These are phyloP conservation scores for Aspergillus sp. DNA, from an alignment of 2,329 filamentous ascomycete species.

Conservation along the genomic window DNA sequence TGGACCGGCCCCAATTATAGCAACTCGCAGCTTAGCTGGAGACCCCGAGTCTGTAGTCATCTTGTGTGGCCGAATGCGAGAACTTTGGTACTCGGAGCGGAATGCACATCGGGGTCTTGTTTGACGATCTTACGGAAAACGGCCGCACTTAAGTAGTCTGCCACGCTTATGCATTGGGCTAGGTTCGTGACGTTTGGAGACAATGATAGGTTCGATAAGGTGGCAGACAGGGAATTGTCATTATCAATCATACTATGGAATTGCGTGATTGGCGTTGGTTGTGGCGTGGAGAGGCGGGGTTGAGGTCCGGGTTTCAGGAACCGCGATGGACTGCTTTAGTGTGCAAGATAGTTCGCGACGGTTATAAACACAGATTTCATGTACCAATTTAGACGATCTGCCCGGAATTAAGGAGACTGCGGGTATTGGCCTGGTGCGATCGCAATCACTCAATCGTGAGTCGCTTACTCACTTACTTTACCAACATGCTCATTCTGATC, in stretches of 20 bases:
- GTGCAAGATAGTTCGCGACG: no score
- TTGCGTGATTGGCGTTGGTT: neutral
- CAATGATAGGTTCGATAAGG: neutral
- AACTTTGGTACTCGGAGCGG: neutral
- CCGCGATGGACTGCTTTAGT: no score
- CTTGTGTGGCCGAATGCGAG: neutral
- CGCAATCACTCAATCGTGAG: no score
- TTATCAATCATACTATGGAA: neutral
- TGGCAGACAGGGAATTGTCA: neutral
- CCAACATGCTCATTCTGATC: no score
- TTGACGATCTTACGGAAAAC: neutral
- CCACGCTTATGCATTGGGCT: neutral
- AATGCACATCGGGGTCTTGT: no score
- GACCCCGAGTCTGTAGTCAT: neutral
- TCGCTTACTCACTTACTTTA: accelerated
- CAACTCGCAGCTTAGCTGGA: conserved; percentile 10
- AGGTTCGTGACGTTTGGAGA: neutral
- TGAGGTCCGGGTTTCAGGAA: no score
- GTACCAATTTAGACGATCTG: no score
- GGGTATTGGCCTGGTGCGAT: no score
- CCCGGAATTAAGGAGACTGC: no score
- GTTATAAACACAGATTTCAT: no score
- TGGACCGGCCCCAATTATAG: no score
- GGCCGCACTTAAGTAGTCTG: neutral
- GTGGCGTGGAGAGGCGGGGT: neutral